phyloP scores from a whole-genome alignment of 371 early-diverging fungal species.

The Syncephalastrum monosporum region DNA sequence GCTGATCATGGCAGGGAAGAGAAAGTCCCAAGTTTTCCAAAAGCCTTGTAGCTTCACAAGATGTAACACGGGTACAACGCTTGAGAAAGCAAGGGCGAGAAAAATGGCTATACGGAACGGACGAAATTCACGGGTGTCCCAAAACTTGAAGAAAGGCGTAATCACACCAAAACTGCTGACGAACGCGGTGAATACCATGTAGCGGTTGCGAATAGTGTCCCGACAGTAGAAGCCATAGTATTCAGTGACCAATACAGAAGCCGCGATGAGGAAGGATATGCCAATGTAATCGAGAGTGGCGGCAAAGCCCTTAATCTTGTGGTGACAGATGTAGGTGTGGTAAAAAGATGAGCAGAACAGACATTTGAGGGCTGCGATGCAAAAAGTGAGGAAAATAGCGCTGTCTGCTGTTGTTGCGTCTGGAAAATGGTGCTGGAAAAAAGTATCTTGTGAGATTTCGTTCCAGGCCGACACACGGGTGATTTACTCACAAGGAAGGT shows the following conservation, averaged over 20 bases:
- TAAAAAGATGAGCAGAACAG: slow-evolving; percentile 65
- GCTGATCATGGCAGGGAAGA: slow-evolving; percentile 48
- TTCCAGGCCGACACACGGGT: not conserved
- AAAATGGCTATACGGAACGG: slow-evolving; percentile 62
- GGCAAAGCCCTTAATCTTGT: slow-evolving; percentile 53
- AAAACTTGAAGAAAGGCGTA: slow-evolving; percentile 56
- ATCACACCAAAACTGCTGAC: slow-evolving; percentile 56
- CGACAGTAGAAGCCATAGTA: slow-evolving; percentile 67
- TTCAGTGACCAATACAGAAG: slow-evolving; percentile 53
- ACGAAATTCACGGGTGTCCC: slow-evolving; percentile 45
- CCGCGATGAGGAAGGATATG: slow-evolving; percentile 64
- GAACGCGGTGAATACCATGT: slow-evolving; percentile 52
- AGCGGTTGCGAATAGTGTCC: slow-evolving; percentile 32
- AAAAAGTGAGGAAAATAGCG: slow-evolving; percentile 55
- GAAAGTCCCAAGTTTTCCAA: slow-evolving; percentile 34
- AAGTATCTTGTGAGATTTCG: not conserved
- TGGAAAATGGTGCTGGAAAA: slow-evolving; percentile 38
- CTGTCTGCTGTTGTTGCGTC: slow-evolving; percentile 48
- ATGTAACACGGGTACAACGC: slow-evolving; percentile 54
- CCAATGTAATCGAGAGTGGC: slow-evolving; percentile 73
- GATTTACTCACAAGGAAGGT: not conserved
- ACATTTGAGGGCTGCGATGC: slow-evolving; percentile 58
- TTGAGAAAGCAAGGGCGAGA: slow-evolving; percentile 57
- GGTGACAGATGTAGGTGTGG: slow-evolving; percentile 65
- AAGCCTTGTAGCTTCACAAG: slow-evolving; percentile 44